Evolutionary conservation across 2,329 filamentous ascomycete genomes (phyloP).

Genomic region (Paracoccidioides brasiliensis): DNA sequence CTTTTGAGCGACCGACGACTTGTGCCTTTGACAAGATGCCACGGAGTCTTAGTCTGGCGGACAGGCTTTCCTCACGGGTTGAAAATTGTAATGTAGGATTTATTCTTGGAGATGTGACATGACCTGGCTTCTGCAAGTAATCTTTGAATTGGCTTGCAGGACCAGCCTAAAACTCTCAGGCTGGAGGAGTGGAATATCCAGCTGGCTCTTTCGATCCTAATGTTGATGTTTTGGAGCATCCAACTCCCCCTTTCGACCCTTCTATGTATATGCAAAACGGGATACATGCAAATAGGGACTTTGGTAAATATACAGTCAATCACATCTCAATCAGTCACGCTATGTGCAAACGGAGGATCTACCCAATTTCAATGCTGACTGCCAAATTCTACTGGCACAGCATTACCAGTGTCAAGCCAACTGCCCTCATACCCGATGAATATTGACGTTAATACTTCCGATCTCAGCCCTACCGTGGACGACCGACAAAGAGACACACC

Average conservation of each 20-base stretch:
- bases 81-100: background rate
- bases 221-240: background rate
- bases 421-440: background rate
- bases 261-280: background rate
- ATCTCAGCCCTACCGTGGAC: background rate
- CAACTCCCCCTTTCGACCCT: background rate
- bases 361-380: background rate
- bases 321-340: background rate
- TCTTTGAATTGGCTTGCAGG: background rate
- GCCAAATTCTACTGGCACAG: background rate
- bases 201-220: background rate
- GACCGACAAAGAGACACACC: slow-evolving; percentile 2
- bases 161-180: background rate
- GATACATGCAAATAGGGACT: background rate
- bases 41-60: background rate
- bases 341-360: background rate
- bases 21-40: slow-evolving; percentile 18
- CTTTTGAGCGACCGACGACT: too few relatives aligned
- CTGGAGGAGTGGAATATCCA: background rate
- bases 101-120: background rate
- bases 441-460: background rate
- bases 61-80: background rate
- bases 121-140: background rate
- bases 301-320: background rate
- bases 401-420: background rate